Conservation (phyloP, 352 stramenopile genomes). For the Globisporangium alternatum region DNA sequence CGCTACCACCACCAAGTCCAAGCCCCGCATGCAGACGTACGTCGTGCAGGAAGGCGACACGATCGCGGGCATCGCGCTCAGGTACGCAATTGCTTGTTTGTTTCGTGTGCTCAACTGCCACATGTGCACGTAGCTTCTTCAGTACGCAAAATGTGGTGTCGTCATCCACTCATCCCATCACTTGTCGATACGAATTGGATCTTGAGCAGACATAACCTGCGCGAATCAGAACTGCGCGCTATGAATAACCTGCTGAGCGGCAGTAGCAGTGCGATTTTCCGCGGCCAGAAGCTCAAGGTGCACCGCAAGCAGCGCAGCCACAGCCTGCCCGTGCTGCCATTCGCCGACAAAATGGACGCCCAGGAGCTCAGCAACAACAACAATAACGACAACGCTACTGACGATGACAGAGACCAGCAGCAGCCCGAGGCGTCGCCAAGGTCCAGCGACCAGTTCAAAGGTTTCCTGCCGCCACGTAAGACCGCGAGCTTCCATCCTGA, state of each 20-base stretch:
- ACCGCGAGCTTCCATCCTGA: constrained; percentile 13
- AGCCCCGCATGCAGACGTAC: constrained; percentile 23
- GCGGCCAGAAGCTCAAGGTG: constrained; percentile 39
- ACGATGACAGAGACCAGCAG: neutral
- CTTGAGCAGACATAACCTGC: constrained; percentile 39
- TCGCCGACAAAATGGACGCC: constrained; percentile 13
- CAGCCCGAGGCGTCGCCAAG: constrained; percentile 18
- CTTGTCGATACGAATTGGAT: neutral
- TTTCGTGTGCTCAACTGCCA: neutral
- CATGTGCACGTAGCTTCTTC: neutral
- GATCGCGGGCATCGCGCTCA: constrained; percentile 37
- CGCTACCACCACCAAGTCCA: constrained; percentile 12
- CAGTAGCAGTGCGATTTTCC: constrained; percentile 26
- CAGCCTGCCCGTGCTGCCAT: constrained; percentile 31
- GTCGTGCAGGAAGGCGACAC: constrained; percentile 43
- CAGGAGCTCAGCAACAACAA: constrained; percentile 4
- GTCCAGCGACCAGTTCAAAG: constrained; percentile 17
- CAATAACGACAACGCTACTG: neutral
- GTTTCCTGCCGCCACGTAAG: constrained; percentile 7
- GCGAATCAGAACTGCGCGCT: constrained; percentile 43
- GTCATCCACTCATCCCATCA: neutral
- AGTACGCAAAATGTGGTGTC: neutral
- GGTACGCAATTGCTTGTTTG: constrained; percentile 18
- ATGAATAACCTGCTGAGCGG: constrained; percentile 51
- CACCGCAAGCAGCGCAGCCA: constrained; percentile 44